phyloP scores from a whole-genome alignment of 345 rosid species.

The Hypericum androsaemum region DNA sequence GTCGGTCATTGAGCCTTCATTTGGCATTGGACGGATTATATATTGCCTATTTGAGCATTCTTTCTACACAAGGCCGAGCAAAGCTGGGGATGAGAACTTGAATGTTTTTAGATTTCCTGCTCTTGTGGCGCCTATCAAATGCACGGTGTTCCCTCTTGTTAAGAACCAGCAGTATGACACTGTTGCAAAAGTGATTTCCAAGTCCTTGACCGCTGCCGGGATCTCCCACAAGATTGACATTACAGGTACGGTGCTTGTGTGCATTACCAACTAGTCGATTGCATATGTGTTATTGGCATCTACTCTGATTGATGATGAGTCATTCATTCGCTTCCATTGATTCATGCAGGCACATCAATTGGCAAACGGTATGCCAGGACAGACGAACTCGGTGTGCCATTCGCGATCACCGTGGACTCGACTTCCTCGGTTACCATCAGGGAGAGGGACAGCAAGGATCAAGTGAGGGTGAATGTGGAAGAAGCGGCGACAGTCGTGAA shows the following conservation, averaged over 20 bases:
- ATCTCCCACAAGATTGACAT: slow-evolving; percentile 88
- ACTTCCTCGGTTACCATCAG: slow-evolving; percentile 64
- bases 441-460: slow-evolving; percentile 92
- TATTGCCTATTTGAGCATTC: slow-evolving; percentile 88
- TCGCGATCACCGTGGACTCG: slow-evolving; percentile 82
- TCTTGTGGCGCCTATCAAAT: slow-evolving; percentile 81
- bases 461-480: slow-evolving; percentile 54
- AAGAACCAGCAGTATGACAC: slow-evolving; percentile 77
- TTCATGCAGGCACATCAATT: slow-evolving; percentile 64
- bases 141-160: slow-evolving; percentile 90
- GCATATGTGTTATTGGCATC: not conserved
- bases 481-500: slow-evolving; percentile 62
- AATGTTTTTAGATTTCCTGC: slow-evolving; percentile 88
- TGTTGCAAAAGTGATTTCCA: slow-evolving; percentile 60
- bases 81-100: slow-evolving; percentile 79
- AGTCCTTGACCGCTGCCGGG: slow-evolving; percentile 61
- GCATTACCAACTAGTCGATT: not conserved
- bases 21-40: slow-evolving; percentile 89
- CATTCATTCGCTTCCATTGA: not conserved
- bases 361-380: slow-evolving; percentile 94
- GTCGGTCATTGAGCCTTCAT: slow-evolving; percentile 89
- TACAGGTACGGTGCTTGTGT: slow-evolving; percentile 40
- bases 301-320: not conserved
- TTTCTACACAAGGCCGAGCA: slow-evolving; percentile 76
- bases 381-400: slow-evolving; percentile 92